A percentile compares a stretch with the other conserved stretches of the same genome.
These are phyloP conservation scores for Raddia distichophylla DNA, from an alignment of 176 grass and related monocot genomes.

Conservation along the genomic window DNA sequence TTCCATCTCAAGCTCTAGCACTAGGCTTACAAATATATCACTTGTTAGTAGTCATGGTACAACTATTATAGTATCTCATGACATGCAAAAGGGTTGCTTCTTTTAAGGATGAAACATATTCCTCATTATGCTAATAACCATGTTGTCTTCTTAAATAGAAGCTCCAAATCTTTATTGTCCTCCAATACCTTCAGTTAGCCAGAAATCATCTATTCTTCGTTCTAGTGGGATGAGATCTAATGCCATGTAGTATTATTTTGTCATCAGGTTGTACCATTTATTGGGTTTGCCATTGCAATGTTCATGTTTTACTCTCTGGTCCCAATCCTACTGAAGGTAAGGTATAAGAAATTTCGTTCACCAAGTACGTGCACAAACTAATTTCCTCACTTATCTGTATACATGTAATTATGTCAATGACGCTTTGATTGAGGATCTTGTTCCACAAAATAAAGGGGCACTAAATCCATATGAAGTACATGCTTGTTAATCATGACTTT, in stretches of 20 bases:
- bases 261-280: conserved; percentile 54
- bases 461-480: background rate
- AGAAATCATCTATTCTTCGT: background rate
- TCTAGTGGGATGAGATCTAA: background rate
- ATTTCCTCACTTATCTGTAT: background rate
- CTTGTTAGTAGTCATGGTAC: background rate
- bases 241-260: background rate
- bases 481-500: background rate
- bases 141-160: background rate
- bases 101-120: background rate
- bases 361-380: background rate
- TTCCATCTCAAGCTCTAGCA: background rate
- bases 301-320: conserved; percentile 73
- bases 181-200: background rate
- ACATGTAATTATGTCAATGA: background rate
- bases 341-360: background rate
- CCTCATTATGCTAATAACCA: background rate
- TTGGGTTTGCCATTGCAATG: conserved; percentile 67
- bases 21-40: background rate
- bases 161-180: background rate
- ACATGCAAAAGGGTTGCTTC: background rate
- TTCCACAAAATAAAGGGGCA: background rate
- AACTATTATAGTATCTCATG: background rate
- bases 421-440: background rate
- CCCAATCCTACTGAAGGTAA: conserved; percentile 62